phyloP scores from a whole-genome alignment of 495 filamentous ascomycete genomes.

The Xylona heveae region DNA sequence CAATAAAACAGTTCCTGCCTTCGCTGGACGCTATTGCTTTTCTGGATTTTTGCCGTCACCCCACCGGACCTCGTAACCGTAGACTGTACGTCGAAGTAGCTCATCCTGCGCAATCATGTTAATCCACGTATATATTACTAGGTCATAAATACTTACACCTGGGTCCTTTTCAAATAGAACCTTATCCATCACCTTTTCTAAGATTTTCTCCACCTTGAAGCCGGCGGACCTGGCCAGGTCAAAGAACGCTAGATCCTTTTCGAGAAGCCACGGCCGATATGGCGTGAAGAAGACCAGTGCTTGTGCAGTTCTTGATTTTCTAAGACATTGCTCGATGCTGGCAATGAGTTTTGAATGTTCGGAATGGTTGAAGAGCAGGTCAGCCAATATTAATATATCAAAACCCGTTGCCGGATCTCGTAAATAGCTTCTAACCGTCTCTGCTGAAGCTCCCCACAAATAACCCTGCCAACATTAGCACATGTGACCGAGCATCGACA shows the following conservation, averaged over 20 bases:
- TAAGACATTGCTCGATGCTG: constrained; percentile 42
- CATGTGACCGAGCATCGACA: neutral
- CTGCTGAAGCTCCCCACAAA: constrained; percentile 49
- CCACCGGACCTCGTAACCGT: constrained; percentile 3
- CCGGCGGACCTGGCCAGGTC: constrained; percentile 43
- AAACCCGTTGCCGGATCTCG: constrained; percentile 24
- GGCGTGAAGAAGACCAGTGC: constrained; percentile 86
- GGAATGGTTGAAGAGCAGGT: constrained; percentile 73
- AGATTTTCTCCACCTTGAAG: constrained; percentile 51
- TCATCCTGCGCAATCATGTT: constrained; percentile 12
- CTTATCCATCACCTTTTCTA: constrained; percentile 60
- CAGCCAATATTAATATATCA: constrained; percentile 66
- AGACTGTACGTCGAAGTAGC: constrained; percentile 5
- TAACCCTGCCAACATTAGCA: constrained; percentile 35
- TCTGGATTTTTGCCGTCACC: too few species aligned
- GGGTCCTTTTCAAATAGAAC: constrained; percentile 78
- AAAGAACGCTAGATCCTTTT: constrained; percentile 74
- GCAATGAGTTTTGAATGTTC: constrained; percentile 59
- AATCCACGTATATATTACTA: neutral
- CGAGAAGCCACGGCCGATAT: constrained; percentile 73
- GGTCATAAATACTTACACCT: constrained; percentile 27
- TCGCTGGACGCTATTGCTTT: too few species aligned
- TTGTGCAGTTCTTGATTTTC: constrained; percentile 25
- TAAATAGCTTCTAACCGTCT: constrained; percentile 1
- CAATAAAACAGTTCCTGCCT: too few species aligned